Evolutionary conservation across 1,284 basidiomycete genomes (phyloP).

Genomic region (Volvariella volvacea): DNA sequence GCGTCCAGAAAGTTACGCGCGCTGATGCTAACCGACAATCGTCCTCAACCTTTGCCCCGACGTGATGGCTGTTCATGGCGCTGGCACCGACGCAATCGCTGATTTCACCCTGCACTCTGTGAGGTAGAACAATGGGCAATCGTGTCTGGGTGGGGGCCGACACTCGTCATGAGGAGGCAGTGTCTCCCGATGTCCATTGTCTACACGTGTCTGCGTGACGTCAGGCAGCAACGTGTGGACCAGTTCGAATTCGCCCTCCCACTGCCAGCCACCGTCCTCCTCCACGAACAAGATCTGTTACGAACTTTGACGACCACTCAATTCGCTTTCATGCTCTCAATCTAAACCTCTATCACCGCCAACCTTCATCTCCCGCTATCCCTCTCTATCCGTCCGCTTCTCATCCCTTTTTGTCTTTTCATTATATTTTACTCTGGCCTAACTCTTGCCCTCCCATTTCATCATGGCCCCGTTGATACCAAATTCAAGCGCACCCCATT

Average conservation of each 20-base stretch:
- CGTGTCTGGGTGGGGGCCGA: too few relatives aligned
- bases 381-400: background rate
- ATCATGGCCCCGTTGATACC: conserved; percentile 17
- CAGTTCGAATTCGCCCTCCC: background rate
- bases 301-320: conserved; percentile 1
- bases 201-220: conserved; percentile 21
- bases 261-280: background rate
- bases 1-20: too few relatives aligned
- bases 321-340: background rate
- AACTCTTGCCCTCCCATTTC: background rate
- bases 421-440: background rate
- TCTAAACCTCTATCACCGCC: conserved; percentile 2
- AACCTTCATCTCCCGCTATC: conserved; percentile 1
- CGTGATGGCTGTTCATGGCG: too few relatives aligned
- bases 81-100: too few relatives aligned
- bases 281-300: background rate
- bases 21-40: too few relatives aligned
- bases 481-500: conserved; percentile 12
- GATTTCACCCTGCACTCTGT: too few relatives aligned
- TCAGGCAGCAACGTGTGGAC: conserved; percentile 13
- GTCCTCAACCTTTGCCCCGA: too few relatives aligned
- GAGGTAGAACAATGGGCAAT: too few relatives aligned
- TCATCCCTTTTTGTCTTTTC: background rate
- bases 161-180: conserved; percentile 1
- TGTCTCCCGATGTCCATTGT: conserved; percentile 16